Evolutionary conservation across 371 early-diverging fungal species (phyloP).

Genomic region (Circinella minor): DNA sequence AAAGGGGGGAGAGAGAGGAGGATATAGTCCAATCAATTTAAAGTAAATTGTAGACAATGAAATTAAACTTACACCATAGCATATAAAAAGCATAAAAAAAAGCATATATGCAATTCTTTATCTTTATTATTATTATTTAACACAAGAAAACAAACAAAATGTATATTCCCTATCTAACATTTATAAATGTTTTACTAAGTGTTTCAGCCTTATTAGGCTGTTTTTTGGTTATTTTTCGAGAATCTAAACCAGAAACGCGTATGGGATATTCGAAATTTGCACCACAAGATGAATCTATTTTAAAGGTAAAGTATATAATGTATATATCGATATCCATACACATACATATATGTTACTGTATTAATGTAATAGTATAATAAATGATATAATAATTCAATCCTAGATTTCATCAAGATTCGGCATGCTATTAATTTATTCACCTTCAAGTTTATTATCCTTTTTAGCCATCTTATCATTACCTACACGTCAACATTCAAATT

Average conservation of each 20-base stretch:
- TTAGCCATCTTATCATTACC: neutral
- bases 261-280: slow-evolving; percentile 46
- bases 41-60: too few relatives aligned
- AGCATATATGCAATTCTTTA: too few relatives aligned
- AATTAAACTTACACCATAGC: too few relatives aligned
- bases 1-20: too few relatives aligned
- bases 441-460: slow-evolving; percentile 23
- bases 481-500: neutral
- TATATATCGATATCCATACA: too few relatives aligned
- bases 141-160: neutral
- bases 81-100: too few relatives aligned
- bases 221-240: slow-evolving; percentile 16
- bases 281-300: neutral
- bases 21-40: too few relatives aligned
- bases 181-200: slow-evolving; percentile 8
- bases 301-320: slow-evolving; percentile 2
- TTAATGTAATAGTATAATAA: too few relatives aligned
- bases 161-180: slow-evolving; percentile 26
- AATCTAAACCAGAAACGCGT: slow-evolving; percentile 29
- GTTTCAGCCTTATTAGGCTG: neutral
- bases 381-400: too few relatives aligned
- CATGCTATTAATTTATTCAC: slow-evolving; percentile 44
- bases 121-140: too few relatives aligned
- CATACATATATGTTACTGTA: too few relatives aligned
- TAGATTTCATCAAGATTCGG: slow-evolving; percentile 39